phyloP scores from a whole-genome alignment of 495 filamentous ascomycete genomes.

The Penicillium lagena region DNA sequence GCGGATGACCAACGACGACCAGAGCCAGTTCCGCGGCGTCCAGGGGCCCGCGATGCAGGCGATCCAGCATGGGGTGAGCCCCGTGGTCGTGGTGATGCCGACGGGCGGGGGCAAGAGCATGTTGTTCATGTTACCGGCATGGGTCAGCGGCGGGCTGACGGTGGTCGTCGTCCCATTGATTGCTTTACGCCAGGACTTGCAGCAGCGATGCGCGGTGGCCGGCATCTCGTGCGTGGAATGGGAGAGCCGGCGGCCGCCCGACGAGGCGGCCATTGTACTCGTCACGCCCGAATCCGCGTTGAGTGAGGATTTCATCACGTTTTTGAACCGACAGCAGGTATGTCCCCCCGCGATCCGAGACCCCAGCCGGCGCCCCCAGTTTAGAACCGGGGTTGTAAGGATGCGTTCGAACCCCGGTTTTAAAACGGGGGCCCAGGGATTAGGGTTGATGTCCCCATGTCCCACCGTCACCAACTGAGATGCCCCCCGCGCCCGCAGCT shows the following conservation, averaged over 20 bases:
- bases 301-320: constrained; percentile 6
- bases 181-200: constrained; percentile 8
- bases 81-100: constrained; percentile 12
- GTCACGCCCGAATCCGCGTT: constrained; percentile 12
- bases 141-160: constrained; percentile 8
- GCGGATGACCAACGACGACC: constrained; percentile 3
- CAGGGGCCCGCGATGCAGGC: not conserved
- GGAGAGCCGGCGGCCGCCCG: constrained; percentile 6
- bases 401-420: no score
- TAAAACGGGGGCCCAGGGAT: no score
- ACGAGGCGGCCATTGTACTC: constrained; percentile 12
- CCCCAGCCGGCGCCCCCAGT: no score
- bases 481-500: no score
- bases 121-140: constrained; percentile 17
- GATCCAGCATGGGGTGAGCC: constrained; percentile 2
- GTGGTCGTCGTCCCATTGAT: constrained; percentile 7
- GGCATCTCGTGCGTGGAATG: constrained; percentile 1
- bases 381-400: no score
- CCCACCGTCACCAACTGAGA: no score
- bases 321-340: constrained; percentile 11
- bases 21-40: constrained; percentile 1
- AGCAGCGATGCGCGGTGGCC: constrained; percentile 3
- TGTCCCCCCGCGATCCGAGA: no score
- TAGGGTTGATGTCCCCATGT: no score
- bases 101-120: constrained; percentile 15